These are phyloP conservation scores for Candida anglica DNA, from an alignment of 805 yeast species.

Conservation along the genomic window DNA sequence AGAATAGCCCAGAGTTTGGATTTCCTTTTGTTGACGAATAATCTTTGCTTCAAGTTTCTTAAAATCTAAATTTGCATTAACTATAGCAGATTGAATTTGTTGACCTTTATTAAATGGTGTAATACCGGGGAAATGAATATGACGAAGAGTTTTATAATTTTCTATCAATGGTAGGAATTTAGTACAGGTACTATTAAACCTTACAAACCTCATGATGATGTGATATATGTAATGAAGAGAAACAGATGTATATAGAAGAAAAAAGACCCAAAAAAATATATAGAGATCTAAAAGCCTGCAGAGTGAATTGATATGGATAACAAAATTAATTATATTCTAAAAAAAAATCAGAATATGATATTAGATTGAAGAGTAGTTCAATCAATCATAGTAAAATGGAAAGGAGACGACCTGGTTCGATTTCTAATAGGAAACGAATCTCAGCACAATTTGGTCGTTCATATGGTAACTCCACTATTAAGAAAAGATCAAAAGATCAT, in stretches of 20 bases:
- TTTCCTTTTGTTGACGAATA: slow-evolving; percentile 31
- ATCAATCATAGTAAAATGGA: too few species aligned
- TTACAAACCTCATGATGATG: background rate
- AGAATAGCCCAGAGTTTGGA: slow-evolving; percentile 35
- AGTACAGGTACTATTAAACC: slow-evolving; percentile 11
- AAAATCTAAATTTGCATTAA: slow-evolving; percentile 53
- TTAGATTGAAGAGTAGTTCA: too few species aligned
- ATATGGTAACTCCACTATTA: too few species aligned
- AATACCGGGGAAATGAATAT: slow-evolving; percentile 39
- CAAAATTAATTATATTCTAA: too few species aligned
- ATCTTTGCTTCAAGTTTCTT: slow-evolving; percentile 51
- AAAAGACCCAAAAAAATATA: background rate
- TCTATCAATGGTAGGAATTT: slow-evolving; percentile 29
- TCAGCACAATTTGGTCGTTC: too few species aligned
- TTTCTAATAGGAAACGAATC: too few species aligned
- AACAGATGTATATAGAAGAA: background rate
- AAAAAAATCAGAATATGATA: too few species aligned
- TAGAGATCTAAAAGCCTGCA: too few species aligned
- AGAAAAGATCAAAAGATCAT: too few species aligned
- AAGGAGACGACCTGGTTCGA: too few species aligned
- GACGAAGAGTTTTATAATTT: slow-evolving; percentile 32
- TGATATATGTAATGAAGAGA: background rate
- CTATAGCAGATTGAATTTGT: slow-evolving; percentile 52
- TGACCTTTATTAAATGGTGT: slow-evolving; percentile 46
- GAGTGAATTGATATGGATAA: too few species aligned